phyloP scores from a whole-genome alignment of 495 filamentous ascomycete species.

The Tuber borchii region DNA sequence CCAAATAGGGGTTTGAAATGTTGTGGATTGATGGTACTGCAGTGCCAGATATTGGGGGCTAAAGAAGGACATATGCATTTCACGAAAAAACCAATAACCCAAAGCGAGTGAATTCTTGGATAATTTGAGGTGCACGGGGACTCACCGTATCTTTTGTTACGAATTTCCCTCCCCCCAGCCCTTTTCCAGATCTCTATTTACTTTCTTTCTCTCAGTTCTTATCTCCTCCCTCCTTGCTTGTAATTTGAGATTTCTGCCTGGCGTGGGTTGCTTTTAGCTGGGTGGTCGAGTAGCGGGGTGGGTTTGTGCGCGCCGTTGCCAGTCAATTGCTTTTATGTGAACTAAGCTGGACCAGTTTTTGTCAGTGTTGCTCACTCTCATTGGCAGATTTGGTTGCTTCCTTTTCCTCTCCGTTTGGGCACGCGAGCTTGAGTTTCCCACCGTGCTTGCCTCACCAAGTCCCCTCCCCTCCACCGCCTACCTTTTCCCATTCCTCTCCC shows the following conservation, averaged over 20 bases:
- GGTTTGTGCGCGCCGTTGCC: neutral
- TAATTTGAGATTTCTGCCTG: neutral
- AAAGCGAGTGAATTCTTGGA: too few species aligned
- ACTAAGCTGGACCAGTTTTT: neutral
- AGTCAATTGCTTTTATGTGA: neutral
- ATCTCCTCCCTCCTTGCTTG: neutral
- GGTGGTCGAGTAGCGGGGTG: neutral
- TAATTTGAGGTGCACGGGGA: too few species aligned
- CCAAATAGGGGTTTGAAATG: too few species aligned
- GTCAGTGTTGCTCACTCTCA: neutral
- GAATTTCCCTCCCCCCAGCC: neutral
- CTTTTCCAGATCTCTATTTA: neutral
- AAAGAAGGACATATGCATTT: too few species aligned
- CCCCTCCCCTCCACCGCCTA: neutral
- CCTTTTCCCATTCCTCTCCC: slow-evolving; percentile 3
- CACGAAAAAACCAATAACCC: too few species aligned
- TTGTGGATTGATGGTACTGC: too few species aligned
- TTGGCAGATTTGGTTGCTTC: neutral
- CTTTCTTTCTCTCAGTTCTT: neutral
- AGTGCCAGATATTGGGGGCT: too few species aligned
- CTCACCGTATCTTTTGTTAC: too few species aligned
- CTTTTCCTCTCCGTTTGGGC: neutral
- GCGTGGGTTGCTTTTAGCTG: neutral
- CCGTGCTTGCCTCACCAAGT: neutral
- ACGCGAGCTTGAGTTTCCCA: neutral